Evolutionary conservation across 495 filamentous ascomycete species (phyloP), one percentile per base, ranked within the genome.

Genomic region (Penicillium antarcticum): DNA sequence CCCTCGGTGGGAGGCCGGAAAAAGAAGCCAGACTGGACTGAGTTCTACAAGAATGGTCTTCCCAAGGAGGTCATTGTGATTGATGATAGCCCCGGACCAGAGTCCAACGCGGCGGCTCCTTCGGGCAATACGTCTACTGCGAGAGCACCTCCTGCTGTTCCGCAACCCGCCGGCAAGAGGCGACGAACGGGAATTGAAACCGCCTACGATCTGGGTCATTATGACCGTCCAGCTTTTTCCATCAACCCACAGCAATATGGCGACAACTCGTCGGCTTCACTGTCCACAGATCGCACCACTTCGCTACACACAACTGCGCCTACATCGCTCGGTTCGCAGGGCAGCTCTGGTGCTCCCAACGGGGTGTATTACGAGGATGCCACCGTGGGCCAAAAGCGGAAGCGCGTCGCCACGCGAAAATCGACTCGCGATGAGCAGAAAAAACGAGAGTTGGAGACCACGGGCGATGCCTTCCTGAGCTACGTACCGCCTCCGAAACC

Each of bases 31-130:
- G 84, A 97, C 74, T 97, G 92, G 92, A 72, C 81, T 29, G 81
- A 84, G 52, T 97, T 95, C 65, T 97, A 96, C 69, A 89, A 88
- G 66, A 95, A 96, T 70, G 92, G 92, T 16, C 69, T 92, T 13
- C 92, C 92, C 12, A 88, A 92, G 64, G 92, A 96, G 70, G 81
- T 97, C 65, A 96, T 97, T 63, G 85, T 96, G 52, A 97, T 97
- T 66, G 88, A 96, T 60, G 92, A 96, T 71, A 85, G 87, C n/a
- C 83, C 87, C 35, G 86, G 87, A 49, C 82, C 86, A 26, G 81
- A 74, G 69, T 75, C 66, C 45, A 68, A 69, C 37, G 61, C 62
- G 17, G 55, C 60, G 21, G 61, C 60, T 42, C 65, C 63, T 52
- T 55, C 62, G 26, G 57, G 57, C 36, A 45, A 53, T 34, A 43